Conservation (phyloP, 495 filamentous ascomycete species). For the Entonaema liquescens region DNA sequence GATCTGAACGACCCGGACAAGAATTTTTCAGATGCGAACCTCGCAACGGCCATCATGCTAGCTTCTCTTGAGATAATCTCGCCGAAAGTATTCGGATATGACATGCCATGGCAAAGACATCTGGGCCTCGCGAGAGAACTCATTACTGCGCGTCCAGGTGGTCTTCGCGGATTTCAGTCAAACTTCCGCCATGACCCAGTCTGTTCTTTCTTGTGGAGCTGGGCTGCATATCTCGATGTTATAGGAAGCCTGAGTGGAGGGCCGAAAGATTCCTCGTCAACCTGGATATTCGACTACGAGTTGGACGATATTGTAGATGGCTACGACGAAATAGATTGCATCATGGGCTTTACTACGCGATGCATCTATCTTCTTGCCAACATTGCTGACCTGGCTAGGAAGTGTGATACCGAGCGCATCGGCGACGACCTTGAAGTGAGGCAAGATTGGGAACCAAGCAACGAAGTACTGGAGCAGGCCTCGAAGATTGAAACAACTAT, state of each 20-base stretch:
- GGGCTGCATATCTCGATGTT: constrained; percentile 88
- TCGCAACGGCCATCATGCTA: constrained; percentile 88
- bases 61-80: constrained; percentile 87
- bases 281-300: constrained; percentile 57
- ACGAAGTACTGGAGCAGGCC: constrained; percentile 62
- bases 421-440: constrained; percentile 58
- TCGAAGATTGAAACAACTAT: constrained; percentile 64
- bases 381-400: constrained; percentile 75
- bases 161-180: constrained; percentile 62
- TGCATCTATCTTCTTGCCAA: constrained; percentile 76
- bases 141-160: constrained; percentile 71
- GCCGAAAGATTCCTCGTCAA: constrained; percentile 44
- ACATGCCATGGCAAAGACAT: constrained; percentile 81
- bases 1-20: constrained; percentile 68
- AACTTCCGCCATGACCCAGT: constrained; percentile 67
- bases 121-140: constrained; percentile 79
- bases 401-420: constrained; percentile 75
- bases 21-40: constrained; percentile 73
- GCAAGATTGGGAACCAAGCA: constrained; percentile 67
- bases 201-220: constrained; percentile 82
- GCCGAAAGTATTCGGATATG: constrained; percentile 74
- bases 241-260: constrained; percentile 77
- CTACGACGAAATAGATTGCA: constrained; percentile 76
- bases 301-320: constrained; percentile 62
- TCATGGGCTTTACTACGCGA: constrained; percentile 77